A percentile compares a stretch with the other conserved stretches of the same genome.
phyloP scores from a whole-genome alignment of 306 rosid species.

The Malus sieversii region DNA sequence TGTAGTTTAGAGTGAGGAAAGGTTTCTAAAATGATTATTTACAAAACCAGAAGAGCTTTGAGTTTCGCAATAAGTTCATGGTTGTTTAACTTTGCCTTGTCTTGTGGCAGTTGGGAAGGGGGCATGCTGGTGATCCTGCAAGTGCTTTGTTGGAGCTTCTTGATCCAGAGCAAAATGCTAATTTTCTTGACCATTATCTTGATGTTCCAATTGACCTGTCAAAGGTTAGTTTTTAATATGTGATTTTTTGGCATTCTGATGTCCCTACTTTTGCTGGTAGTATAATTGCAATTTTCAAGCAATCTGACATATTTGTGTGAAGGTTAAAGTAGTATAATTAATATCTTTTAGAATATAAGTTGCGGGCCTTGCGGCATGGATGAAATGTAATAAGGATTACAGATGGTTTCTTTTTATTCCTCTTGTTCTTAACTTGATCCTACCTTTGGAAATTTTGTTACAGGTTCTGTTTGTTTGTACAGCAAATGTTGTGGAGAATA shows the following conservation, averaged over 20 bases:
- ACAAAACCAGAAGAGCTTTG: background rate
- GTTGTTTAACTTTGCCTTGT: background rate
- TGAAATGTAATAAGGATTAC: background rate
- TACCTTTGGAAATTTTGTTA: conserved; percentile 23
- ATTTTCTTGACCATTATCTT: conserved; percentile 96
- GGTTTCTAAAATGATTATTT: background rate
- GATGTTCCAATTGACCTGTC: conserved; percentile 97
- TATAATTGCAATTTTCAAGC: background rate
- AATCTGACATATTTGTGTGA: background rate
- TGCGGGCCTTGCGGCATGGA: background rate
- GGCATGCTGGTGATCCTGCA: conserved; percentile 99
- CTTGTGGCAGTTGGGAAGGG: conserved; percentile 84
- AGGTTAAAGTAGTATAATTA: background rate
- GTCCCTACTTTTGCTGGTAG: conserved; percentile 4
- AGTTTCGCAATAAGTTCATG: conserved; percentile 4
- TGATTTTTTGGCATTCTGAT: background rate
- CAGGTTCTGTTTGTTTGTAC: conserved; percentile 99
- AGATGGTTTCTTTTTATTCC: background rate
- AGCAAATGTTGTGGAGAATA: conserved; percentile 83
- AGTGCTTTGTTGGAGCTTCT: conserved; percentile 99
- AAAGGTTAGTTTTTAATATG: conserved; percentile 51
- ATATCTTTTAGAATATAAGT: background rate
- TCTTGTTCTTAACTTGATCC: conserved; percentile 5
- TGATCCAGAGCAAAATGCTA: conserved; percentile 99
- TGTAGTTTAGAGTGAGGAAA: background rate